Base-by-base conservation (phyloP, 805 yeast genomes). In the Saccharomycopsis synnaedendra region DNA sequence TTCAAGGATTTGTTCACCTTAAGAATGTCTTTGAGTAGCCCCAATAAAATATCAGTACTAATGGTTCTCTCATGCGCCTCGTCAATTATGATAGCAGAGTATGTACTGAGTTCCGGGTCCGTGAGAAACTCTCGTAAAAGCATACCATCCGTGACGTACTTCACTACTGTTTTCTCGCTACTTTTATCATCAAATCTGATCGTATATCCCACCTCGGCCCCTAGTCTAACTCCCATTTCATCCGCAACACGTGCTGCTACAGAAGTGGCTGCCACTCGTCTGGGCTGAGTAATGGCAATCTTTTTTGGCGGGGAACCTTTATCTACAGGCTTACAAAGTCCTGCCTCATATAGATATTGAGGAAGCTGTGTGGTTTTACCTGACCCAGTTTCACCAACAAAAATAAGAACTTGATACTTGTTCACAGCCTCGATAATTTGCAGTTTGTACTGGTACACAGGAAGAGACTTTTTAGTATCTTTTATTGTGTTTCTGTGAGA, bases 61-160 rank as follows among this genome's bases (percentile, higher is more conserved):
- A 50, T 68, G 0, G 97, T 93, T 49, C 98, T 72, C 61, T 93
- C 98, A 60, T 93, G 98, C 0, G 98, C 98, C 64, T 90, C 98
- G 64, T 90, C 98, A 43, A 90, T 81, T 83, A 90, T 88, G 48
- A 90, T 70, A 1, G 85, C 95, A 1, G 93, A 76, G 59, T 89
- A 90, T 2, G 64, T 66, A 1, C 71, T 63, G 39, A 89, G 64
- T 40, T 76, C 76, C 0, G 94, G 85, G 60, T 89, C 97, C 1
- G 74, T 68, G 34, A 89, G 64, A 54, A 86, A 82, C 64, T 93
- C 98, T 50, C 96, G 66, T 34, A 89, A 68, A 27, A 93, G 70
- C 87, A 88, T 85, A 72, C 98, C 98, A 63, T 93, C 98, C 0
- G 98, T 93, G 76, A 89, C 75, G 63, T 93, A 93, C 66, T 90